Conservation (phyloP, 176 grass and related monocot genomes). For the Oryza australiensis region DNA sequence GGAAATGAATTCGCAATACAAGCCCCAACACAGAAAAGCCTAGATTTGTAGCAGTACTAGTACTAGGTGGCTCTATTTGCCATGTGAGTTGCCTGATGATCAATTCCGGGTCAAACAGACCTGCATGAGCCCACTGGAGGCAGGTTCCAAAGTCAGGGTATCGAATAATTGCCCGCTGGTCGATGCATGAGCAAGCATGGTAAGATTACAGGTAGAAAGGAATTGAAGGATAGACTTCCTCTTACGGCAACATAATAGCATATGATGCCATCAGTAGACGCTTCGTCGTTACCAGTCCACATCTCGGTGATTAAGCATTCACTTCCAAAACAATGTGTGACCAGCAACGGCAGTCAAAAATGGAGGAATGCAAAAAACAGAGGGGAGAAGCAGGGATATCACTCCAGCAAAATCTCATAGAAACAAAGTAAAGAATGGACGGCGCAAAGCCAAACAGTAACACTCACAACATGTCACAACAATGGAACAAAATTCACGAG, state of each 20-base stretch:
- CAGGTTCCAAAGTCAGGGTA: neutral
- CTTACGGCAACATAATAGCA: neutral
- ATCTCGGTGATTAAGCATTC: neutral
- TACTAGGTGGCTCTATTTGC: neutral
- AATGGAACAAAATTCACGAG: constrained; percentile 31
- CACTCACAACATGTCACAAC: constrained; percentile 40
- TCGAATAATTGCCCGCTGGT: neutral
- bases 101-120: neutral
- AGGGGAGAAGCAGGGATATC: neutral
- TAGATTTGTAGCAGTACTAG: neutral
- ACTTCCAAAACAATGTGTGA: neutral
- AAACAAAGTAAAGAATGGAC: constrained; percentile 29
- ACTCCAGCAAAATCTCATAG: constrained; percentile 40
- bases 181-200: neutral
- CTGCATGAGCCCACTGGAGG: neutral
- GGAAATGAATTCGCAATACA: neutral
- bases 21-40: neutral
- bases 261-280: neutral
- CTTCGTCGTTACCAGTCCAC: neutral
- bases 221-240: neutral
- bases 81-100: neutral
- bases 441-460: neutral
- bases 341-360: neutral
- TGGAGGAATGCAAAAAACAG: neutral
- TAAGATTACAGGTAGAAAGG: neutral